phyloP scores from a whole-genome alignment of 2,329 filamentous ascomycete genomes.

The Microcyclosporella mali region DNA sequence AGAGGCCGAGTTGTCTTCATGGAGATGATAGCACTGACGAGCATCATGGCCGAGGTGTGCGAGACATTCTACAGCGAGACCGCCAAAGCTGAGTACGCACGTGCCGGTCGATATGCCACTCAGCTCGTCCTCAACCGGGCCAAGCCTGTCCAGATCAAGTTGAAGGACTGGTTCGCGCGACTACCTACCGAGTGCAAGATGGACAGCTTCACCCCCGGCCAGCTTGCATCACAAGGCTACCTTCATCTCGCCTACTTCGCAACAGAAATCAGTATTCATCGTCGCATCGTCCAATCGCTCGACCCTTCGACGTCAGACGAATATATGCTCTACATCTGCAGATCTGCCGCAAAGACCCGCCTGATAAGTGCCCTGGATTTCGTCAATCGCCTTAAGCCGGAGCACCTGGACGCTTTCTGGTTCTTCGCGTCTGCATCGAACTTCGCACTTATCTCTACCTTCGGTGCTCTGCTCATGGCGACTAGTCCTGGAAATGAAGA shows the following conservation, averaged over 20 bases:
- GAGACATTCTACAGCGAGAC: constrained; percentile 76
- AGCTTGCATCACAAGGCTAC: constrained; percentile 50
- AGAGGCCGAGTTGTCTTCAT: constrained; percentile 64
- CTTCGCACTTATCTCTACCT: constrained; percentile 91
- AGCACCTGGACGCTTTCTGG: constrained; percentile 88
- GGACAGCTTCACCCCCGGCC: constrained; percentile 45
- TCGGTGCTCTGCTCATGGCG: constrained; percentile 82
- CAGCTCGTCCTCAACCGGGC: constrained; percentile 67
- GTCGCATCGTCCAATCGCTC: constrained; percentile 81
- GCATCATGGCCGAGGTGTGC: constrained; percentile 71
- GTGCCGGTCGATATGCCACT: constrained; percentile 63
- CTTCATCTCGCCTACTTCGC: constrained; percentile 90
- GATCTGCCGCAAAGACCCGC: constrained; percentile 85
- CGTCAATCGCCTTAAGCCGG: constrained; percentile 81
- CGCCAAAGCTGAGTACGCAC: constrained; percentile 62
- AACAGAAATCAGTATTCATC: constrained; percentile 86
- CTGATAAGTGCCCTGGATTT: constrained; percentile 97
- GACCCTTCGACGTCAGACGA: constrained; percentile 52
- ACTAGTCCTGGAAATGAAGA: constrained; percentile 83
- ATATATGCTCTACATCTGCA: constrained; percentile 86
- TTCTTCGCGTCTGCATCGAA: constrained; percentile 82
- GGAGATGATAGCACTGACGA: constrained; percentile 68
- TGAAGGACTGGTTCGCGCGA: constrained; percentile 74
- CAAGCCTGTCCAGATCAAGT: constrained; percentile 74
- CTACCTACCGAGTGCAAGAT: constrained; percentile 60